These are phyloP conservation scores for Termitomyces sp. DNA, from an alignment of 768 basidiomycete species.

Conservation along the genomic window DNA sequence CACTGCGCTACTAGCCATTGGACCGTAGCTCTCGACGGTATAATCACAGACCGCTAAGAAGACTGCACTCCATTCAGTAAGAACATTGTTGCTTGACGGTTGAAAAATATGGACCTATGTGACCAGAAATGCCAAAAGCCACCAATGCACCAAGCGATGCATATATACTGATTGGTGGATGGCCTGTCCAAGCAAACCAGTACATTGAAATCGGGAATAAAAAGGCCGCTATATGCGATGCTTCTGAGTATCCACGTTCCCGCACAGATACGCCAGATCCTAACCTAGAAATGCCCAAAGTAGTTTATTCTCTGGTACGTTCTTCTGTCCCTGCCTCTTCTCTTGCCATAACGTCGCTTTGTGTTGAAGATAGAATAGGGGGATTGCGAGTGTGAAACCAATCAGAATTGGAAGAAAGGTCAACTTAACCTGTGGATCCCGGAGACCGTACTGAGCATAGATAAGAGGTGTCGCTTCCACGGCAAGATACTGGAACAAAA, in stretches of 20 bases:
- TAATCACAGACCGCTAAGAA: constrained; percentile 19
- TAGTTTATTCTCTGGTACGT: constrained; percentile 19
- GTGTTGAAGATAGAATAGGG: constrained; percentile 13
- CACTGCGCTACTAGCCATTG: constrained; percentile 20
- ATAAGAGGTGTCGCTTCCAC: constrained; percentile 18
- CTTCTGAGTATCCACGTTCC: background rate
- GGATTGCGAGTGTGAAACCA: constrained; percentile 15
- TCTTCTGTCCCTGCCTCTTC: constrained; percentile 11
- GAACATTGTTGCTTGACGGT: background rate
- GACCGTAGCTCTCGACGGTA: constrained; percentile 20
- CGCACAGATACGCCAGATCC: too few species aligned
- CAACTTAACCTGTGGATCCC: constrained; percentile 14
- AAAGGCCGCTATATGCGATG: constrained; percentile 11
- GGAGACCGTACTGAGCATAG: constrained; percentile 15
- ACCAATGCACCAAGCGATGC: constrained; percentile 16
- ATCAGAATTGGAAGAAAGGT: constrained; percentile 15
- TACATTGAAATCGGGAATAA: constrained; percentile 20
- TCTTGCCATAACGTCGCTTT: constrained; percentile 13
- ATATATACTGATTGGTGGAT: constrained; percentile 17
- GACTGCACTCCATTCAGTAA: constrained; percentile 4
- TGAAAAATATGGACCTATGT: constrained; percentile 13
- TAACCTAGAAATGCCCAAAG: constrained; percentile 16
- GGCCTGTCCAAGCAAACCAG: constrained; percentile 20
- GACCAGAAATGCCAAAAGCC: constrained; percentile 17
- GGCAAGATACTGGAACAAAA: constrained; percentile 15